These are phyloP conservation scores for Babesia divergens DNA, from an alignment of 169 alveolate genomes.

Conservation along the genomic window DNA sequence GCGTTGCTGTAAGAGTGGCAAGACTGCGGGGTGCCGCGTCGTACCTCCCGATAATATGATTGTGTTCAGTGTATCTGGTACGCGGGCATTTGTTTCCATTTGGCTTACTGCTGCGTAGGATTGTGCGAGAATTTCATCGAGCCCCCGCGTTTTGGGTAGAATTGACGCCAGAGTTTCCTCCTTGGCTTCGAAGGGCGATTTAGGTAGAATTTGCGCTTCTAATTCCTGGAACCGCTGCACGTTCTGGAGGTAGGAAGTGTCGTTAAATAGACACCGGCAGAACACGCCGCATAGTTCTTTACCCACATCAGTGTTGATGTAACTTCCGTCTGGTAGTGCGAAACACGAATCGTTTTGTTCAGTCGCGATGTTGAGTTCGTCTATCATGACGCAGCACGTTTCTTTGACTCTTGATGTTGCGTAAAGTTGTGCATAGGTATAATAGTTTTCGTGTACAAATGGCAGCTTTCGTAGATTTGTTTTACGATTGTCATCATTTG, in stretches of 20 bases:
- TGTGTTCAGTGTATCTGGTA: neutral
- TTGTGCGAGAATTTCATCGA: slow-evolving; percentile 26
- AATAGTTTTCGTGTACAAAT: slow-evolving; percentile 64
- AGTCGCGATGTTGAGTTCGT: slow-evolving; percentile 32
- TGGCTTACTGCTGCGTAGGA: slow-evolving; percentile 4
- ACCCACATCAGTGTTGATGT: slow-evolving; percentile 47
- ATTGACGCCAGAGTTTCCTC: neutral
- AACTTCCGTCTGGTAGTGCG: slow-evolving; percentile 72
- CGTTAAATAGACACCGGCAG: slow-evolving; percentile 42
- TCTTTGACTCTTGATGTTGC: slow-evolving; percentile 70
- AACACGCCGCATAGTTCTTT: slow-evolving; percentile 61
- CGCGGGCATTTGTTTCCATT: slow-evolving; percentile 3
- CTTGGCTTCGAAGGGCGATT: neutral
- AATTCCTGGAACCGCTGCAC: neutral
- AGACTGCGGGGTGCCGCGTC: slow-evolving; percentile 67
- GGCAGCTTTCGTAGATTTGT: slow-evolving; percentile 57
- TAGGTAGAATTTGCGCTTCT: neutral
- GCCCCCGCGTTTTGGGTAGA: slow-evolving; percentile 9
- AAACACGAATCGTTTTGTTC: slow-evolving; percentile 34
- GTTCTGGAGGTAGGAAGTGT: slow-evolving; percentile 24
- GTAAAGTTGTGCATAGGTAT: slow-evolving; percentile 68
- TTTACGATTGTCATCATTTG: neutral
- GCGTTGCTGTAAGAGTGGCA: slow-evolving; percentile 63
- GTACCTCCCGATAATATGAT: slow-evolving; percentile 73
- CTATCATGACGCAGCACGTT: slow-evolving; percentile 37